These are phyloP conservation scores for Microthyrium microscopicum DNA, from an alignment of 2,329 filamentous ascomycete species.

Conservation along the genomic window DNA sequence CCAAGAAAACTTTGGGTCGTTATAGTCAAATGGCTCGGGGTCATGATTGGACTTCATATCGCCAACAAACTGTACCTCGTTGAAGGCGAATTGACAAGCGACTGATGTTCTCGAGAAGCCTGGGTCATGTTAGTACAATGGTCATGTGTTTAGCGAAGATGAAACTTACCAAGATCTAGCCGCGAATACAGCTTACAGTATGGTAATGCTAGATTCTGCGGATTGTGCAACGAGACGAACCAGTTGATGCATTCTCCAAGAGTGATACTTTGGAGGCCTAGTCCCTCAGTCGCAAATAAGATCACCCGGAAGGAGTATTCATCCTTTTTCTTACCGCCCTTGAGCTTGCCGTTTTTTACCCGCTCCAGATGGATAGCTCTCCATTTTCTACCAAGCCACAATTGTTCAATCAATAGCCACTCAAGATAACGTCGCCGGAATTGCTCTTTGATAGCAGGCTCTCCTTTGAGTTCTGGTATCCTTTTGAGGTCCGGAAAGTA, in stretches of 20 bases:
- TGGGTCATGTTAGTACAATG: constrained; percentile 1
- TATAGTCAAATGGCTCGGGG: constrained; percentile 18
- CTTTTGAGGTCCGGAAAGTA: constrained; percentile 15
- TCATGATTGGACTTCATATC: constrained; percentile 19
- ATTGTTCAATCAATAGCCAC: constrained; percentile 21
- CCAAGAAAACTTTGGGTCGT: constrained; percentile 14
- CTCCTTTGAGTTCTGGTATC: constrained; percentile 8
- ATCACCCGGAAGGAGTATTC: constrained; percentile 15
- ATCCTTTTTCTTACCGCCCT: constrained; percentile 7
- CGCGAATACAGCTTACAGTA: constrained; percentile 27
- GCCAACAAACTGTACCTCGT: constrained; percentile 18
- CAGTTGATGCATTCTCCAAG: constrained; percentile 21
- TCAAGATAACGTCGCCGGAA: constrained; percentile 13
- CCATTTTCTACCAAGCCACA: constrained; percentile 26
- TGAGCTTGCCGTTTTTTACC: constrained; percentile 18
- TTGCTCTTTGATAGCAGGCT: not conserved
- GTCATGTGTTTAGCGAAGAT: not conserved
- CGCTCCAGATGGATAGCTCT: constrained; percentile 21
- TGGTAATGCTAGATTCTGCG: constrained; percentile 18
- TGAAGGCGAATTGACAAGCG: constrained; percentile 19
- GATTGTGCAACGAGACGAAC: constrained; percentile 21
- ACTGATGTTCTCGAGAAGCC: constrained; percentile 23
- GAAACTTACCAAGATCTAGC: constrained; percentile 20
- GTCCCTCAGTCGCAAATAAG: constrained; percentile 20
- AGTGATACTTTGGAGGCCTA: constrained; percentile 6